phyloP scores from a whole-genome alignment of 257 asterid species.

The Solanum lycopersicoides region DNA sequence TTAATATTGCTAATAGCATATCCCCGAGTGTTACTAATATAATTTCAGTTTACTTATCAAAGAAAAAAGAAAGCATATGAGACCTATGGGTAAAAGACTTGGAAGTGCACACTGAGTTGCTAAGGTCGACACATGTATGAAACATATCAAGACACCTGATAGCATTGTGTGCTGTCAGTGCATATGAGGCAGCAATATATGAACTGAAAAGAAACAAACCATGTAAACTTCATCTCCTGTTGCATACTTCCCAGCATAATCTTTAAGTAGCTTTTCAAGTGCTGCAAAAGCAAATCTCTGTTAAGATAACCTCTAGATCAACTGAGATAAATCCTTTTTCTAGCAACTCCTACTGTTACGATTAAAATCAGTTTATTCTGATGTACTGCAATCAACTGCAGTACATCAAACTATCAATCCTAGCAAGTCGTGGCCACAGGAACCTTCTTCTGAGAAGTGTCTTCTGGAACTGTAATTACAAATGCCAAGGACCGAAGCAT shows the following conservation, averaged over 20 bases:
- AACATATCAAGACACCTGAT: not conserved
- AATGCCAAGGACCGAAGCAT: not conserved
- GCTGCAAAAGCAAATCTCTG: slow-evolving; percentile 33
- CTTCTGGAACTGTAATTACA: not conserved
- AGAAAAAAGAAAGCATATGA: not conserved
- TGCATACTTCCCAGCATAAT: slow-evolving; percentile 61
- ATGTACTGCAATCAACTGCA: not conserved
- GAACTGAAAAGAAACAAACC: slow-evolving; percentile 31
- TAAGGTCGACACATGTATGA: not conserved
- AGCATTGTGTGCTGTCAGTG: not conserved
- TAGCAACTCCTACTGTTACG: not conserved
- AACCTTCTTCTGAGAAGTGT: not conserved
- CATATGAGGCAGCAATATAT: not conserved
- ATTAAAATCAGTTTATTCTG: not conserved
- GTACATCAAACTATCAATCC: not conserved
- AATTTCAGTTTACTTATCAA: not conserved
- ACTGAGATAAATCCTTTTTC: not conserved
- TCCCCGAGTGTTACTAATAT: not conserved
- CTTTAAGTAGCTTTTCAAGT: slow-evolving; percentile 59
- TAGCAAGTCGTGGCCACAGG: not conserved
- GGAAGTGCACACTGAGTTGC: not conserved
- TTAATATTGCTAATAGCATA: not conserved
- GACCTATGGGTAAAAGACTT: not conserved
- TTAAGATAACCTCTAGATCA: not conserved
- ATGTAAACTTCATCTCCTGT: slow-evolving; percentile 58